phyloP scores from a whole-genome alignment of 345 rosid genomes.

The Ailanthus altissimus region DNA sequence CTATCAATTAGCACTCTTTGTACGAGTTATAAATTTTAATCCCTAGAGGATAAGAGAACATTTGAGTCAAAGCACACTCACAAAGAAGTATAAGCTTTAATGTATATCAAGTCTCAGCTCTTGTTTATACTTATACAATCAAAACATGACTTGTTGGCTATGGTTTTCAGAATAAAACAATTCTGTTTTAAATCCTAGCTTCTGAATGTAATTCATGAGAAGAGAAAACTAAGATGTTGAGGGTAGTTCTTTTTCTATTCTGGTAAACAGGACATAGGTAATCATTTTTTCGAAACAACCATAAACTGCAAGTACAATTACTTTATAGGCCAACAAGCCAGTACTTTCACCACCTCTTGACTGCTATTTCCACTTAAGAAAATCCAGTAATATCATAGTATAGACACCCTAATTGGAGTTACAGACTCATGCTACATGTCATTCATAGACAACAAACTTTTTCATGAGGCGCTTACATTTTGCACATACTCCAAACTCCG shows the following conservation, averaged over 20 bases:
- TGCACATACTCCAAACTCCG: constrained; percentile 40
- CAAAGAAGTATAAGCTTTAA: background rate
- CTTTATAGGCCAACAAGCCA: background rate
- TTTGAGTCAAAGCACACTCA: background rate
- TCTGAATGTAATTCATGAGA: background rate
- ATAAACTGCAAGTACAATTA: background rate
- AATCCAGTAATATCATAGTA: background rate
- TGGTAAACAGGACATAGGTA: background rate
- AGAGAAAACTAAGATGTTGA: background rate
- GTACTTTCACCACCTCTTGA: background rate
- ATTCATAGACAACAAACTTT: constrained; percentile 53
- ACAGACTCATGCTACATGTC: constrained; percentile 19
- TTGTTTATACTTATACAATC: too few relatives aligned
- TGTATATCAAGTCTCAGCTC: too few relatives aligned
- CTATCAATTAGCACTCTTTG: background rate
- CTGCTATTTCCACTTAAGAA: too few relatives aligned
- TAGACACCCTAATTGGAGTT: background rate
- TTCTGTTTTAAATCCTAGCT: background rate
- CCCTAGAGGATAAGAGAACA: background rate
- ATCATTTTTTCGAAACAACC: background rate
- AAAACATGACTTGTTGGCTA: too few relatives aligned
- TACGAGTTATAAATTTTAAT: background rate
- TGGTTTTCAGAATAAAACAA: background rate
- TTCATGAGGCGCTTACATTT: constrained; percentile 70
- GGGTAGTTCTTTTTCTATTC: background rate